Evolutionary conservation across 805 yeast species (phyloP).

Genomic region (Lachancea mirantina): DNA sequence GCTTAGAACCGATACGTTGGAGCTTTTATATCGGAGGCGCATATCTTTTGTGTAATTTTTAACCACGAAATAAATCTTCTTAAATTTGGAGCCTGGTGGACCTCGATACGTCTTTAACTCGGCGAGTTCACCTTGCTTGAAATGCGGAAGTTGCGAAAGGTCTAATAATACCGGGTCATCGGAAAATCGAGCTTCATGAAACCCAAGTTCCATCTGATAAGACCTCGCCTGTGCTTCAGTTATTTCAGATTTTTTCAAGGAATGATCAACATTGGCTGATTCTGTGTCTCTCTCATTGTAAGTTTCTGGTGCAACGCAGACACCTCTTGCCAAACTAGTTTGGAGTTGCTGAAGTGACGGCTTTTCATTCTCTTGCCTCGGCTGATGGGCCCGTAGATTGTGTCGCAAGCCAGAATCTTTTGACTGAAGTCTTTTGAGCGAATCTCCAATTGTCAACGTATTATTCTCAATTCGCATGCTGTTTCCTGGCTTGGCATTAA

Average conservation of each 20-base stretch:
- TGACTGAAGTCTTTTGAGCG: no score
- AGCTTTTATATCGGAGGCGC: slow-evolving; percentile 25
- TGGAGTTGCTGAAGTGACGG: no score
- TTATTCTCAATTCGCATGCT: slow-evolving; percentile 9
- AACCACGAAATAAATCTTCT: slow-evolving; percentile 40
- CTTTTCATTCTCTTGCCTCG: no score
- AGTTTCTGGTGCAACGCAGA: no score
- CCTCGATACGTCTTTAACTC: slow-evolving; percentile 49
- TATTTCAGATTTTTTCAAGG: no score
- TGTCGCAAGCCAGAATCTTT: no score
- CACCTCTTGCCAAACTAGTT: no score
- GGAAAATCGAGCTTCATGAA: slow-evolving; percentile 63
- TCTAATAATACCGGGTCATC: slow-evolving; percentile 58
- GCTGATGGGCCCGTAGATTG: no score
- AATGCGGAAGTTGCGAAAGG: slow-evolving; percentile 49
- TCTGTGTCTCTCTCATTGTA: no score
- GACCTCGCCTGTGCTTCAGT: slow-evolving; percentile 12
- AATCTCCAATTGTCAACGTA: slow-evolving; percentile 11
- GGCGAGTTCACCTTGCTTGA: slow-evolving; percentile 68
- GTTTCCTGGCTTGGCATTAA: not conserved
- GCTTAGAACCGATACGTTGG: slow-evolving; percentile 50
- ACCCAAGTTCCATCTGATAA: slow-evolving; percentile 22
- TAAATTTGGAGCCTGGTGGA: slow-evolving; percentile 20
- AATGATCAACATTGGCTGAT: no score
- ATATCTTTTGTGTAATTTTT: slow-evolving; percentile 29